Conservation (phyloP, 805 yeast genomes). For the Monosporozyma siamensis region DNA sequence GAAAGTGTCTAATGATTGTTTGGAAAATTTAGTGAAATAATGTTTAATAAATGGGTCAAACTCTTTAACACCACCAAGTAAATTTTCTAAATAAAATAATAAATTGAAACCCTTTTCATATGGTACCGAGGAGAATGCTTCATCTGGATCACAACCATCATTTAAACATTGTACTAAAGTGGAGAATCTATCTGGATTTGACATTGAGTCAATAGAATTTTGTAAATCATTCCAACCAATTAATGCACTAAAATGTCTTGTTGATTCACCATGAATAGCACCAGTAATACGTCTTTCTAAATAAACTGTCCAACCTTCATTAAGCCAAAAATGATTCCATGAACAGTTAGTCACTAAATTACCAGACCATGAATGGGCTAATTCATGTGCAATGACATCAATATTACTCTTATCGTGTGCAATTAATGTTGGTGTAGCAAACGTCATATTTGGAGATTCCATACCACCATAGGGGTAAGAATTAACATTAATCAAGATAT, state of each 20-base stretch:
- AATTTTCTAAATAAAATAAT: slow-evolving; percentile 61
- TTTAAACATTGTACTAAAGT: slow-evolving; percentile 63
- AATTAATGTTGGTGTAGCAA: slow-evolving; percentile 81
- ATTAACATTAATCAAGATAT: slow-evolving; percentile 70
- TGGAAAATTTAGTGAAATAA: slow-evolving; percentile 63
- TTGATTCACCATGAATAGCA: slow-evolving; percentile 64
- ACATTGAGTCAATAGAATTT: slow-evolving; percentile 58
- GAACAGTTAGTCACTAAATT: slow-evolving; percentile 83
- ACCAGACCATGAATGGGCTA: slow-evolving; percentile 91
- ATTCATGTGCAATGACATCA: slow-evolving; percentile 86
- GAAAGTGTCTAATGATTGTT: slow-evolving; percentile 68
- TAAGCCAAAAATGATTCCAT: slow-evolving; percentile 92
- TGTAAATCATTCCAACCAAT: slow-evolving; percentile 83
- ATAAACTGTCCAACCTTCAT: slow-evolving; percentile 95
- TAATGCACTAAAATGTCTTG: slow-evolving; percentile 72
- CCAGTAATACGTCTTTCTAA: slow-evolving; percentile 78
- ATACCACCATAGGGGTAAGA: slow-evolving; percentile 85
- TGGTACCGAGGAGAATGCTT: slow-evolving; percentile 78
- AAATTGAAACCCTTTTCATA: slow-evolving; percentile 86
- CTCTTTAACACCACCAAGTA: slow-evolving; percentile 50
- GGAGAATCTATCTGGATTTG: slow-evolving; percentile 44
- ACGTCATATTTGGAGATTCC: slow-evolving; percentile 89
- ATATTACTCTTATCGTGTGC: slow-evolving; percentile 80
- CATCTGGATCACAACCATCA: slow-evolving; percentile 74
- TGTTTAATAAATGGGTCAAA: slow-evolving; percentile 76